Evolutionary conservation across 2,329 filamentous ascomycete genomes (phyloP).

Genomic region (Diaporthe sp.): DNA sequence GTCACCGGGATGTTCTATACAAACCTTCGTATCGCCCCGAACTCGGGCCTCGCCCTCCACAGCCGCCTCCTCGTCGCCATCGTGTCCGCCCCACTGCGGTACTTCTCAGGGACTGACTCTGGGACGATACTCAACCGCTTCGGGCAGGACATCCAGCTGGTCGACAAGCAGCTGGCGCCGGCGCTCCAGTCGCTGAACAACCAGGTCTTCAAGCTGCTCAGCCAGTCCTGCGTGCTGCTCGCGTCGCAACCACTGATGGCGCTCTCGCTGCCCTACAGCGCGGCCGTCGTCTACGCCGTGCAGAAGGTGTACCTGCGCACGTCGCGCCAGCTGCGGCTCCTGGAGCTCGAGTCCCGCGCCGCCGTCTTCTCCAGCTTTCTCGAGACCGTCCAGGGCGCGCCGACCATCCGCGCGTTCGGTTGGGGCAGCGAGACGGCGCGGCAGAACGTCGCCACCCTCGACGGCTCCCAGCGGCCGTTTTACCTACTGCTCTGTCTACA

Average conservation of each 20-base stretch:
- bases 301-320: constrained; percentile 68
- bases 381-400: constrained; percentile 58
- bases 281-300: constrained; percentile 58
- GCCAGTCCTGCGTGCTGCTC: constrained; percentile 61
- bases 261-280: constrained; percentile 60
- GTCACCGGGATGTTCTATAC: constrained; percentile 51
- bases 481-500: constrained; percentile 66
- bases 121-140: constrained; percentile 61
- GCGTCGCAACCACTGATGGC: constrained; percentile 61
- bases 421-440: constrained; percentile 52
- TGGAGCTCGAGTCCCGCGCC: constrained; percentile 68
- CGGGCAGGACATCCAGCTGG: constrained; percentile 59
- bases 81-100: constrained; percentile 55
- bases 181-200: constrained; percentile 51
- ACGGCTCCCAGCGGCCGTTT: constrained; percentile 62
- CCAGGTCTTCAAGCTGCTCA: constrained; percentile 56
- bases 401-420: constrained; percentile 63
- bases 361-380: constrained; percentile 59
- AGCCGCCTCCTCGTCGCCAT: constrained; percentile 50
- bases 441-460: constrained; percentile 50
- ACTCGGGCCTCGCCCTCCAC: constrained; percentile 53
- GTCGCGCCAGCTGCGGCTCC: constrained; percentile 67
- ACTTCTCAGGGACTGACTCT: constrained; percentile 56
- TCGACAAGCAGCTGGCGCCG: constrained; percentile 58
- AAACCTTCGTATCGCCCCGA: constrained; percentile 52